Percentiles rank a stretch among this genome's conserved stretches.
These are phyloP conservation scores for Ascoidea asiatica DNA, from an alignment of 805 yeast genomes.

Conservation along the genomic window DNA sequence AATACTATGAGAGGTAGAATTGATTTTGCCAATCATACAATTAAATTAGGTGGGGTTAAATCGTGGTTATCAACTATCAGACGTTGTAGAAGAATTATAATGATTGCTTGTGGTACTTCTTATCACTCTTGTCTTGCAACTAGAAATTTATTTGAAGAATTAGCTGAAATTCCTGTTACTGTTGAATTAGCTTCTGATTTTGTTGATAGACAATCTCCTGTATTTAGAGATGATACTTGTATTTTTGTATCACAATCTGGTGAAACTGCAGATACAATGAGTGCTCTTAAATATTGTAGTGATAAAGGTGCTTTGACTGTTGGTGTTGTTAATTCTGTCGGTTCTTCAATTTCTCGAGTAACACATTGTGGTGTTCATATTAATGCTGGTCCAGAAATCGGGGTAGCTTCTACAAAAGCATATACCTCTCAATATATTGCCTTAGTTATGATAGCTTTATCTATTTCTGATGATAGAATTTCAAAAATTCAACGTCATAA, in stretches of 20 bases:
- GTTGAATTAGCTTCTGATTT: constrained; percentile 93
- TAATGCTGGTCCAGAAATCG: constrained; percentile 98
- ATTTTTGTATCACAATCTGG: constrained; percentile 97
- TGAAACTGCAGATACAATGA: constrained; percentile 95
- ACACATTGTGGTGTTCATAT: constrained; percentile 99
- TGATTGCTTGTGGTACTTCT: constrained; percentile 99
- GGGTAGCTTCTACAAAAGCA: constrained; percentile 98
- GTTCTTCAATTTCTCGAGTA: constrained; percentile 90
- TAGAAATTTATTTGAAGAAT: constrained; percentile 89
- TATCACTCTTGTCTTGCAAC: constrained; percentile 98
- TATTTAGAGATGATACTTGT: constrained; percentile 95
- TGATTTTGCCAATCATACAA: constrained; percentile 68
- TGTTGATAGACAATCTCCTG: constrained; percentile 90
- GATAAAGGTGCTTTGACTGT: constrained; percentile 96
- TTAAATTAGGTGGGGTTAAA: constrained; percentile 83
- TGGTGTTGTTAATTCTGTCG: constrained; percentile 95
- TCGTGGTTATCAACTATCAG: constrained; percentile 77
- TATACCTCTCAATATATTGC: constrained; percentile 98
- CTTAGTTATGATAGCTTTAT: constrained; percentile 88
- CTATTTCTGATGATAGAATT: constrained; percentile 84
- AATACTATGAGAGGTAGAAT: constrained; percentile 99
- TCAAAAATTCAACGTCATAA: constrained; percentile 63
- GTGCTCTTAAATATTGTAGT: constrained; percentile 87
- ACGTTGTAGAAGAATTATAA: constrained; percentile 87
- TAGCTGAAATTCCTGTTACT: constrained; percentile 86